Conservation (phyloP, 1,139 yeast species). For the Citeromyces hawaiiensis region DNA sequence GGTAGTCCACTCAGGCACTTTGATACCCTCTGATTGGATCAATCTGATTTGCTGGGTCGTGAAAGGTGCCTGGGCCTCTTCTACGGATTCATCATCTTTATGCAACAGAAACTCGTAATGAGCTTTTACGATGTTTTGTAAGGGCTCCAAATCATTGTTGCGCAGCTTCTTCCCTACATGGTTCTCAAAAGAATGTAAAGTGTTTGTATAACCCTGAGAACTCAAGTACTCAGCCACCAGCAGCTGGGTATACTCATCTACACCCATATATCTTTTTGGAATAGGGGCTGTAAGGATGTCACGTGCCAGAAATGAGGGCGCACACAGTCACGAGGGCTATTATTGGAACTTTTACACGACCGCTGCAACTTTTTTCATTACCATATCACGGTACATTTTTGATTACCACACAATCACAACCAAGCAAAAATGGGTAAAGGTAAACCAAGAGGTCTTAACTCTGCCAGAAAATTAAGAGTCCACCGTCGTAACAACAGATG, state of each 20-base stretch:
- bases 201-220: neutral
- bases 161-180: neutral
- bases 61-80: conserved; percentile 3
- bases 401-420: conserved; percentile 1
- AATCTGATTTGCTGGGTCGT: conserved; percentile 10
- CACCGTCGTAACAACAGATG: conserved; percentile 99
- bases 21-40: conserved; percentile 7
- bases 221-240: neutral
- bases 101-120: neutral
- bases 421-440: conserved; percentile 64
- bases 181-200: neutral
- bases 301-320: neutral
- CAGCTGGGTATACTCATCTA: neutral
- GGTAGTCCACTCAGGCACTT: conserved; percentile 12
- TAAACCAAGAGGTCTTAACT: conserved; percentile 97
- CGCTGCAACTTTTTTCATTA: neutral
- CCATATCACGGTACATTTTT: neutral
- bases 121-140: neutral
- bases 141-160: neutral
- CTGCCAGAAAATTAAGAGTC: conserved; percentile 99
- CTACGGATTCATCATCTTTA: neutral
- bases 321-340: neutral
- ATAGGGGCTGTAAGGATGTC: neutral
- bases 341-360: neutral
- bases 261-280: neutral